These are phyloP conservation scores for Curvularia spicifera DNA, from an alignment of 2,329 filamentous ascomycete species.

Conservation along the genomic window DNA sequence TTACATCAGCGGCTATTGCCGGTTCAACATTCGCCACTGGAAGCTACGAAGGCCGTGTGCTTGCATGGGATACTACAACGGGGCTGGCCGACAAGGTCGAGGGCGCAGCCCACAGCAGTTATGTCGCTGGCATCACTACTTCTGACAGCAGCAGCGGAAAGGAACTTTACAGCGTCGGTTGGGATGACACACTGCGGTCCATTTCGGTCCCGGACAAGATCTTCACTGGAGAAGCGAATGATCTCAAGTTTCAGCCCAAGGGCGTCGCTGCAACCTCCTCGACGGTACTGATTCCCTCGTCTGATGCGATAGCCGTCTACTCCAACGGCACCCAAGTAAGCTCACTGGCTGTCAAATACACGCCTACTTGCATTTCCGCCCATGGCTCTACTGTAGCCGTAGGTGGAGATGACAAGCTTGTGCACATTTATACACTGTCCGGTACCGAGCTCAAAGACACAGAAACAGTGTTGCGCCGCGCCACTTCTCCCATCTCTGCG, in stretches of 20 bases:
- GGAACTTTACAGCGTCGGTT: constrained; percentile 82
- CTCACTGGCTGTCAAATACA: constrained; percentile 66
- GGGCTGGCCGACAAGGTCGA: constrained; percentile 75
- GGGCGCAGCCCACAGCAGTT: constrained; percentile 83
- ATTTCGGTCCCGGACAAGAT: constrained; percentile 76
- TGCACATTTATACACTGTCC: constrained; percentile 74
- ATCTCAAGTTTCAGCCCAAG: constrained; percentile 81
- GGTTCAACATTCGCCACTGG: constrained; percentile 80
- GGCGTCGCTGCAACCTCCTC: constrained; percentile 66
- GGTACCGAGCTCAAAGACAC: constrained; percentile 62
- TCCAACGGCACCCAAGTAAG: constrained; percentile 65
- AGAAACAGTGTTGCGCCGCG: constrained; percentile 66
- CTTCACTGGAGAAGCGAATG: constrained; percentile 72
- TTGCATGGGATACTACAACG: constrained; percentile 77
- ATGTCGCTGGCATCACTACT: constrained; percentile 77
- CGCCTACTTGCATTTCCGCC: constrained; percentile 75
- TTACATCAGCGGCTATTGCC: constrained; percentile 74
- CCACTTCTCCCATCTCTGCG: constrained; percentile 74
- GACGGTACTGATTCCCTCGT: constrained; percentile 59
- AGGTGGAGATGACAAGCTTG: constrained; percentile 74
- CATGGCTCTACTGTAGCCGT: constrained; percentile 73
- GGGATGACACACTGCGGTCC: constrained; percentile 89
- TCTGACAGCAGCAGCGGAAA: constrained; percentile 42
- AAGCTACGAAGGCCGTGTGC: constrained; percentile 88
- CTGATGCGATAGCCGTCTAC: constrained; percentile 65